Base-by-base conservation (phyloP, 2,329 filamentous ascomycete species). In the Atkinsonella texensis region DNA sequence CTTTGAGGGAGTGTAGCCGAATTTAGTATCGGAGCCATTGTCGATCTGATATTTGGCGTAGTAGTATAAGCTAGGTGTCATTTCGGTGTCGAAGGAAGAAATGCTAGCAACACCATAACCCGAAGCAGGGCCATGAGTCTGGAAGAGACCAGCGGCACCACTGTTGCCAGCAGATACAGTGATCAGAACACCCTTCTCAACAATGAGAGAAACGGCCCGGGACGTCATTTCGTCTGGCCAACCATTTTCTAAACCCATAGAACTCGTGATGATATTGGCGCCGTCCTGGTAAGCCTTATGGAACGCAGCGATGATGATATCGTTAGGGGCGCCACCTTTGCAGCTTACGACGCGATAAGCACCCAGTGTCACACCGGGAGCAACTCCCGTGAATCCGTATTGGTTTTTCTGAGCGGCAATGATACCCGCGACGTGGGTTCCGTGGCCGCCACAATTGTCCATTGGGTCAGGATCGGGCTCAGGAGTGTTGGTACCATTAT, bases 381-480 rank as follows among this genome's bases (percentile, higher is more conserved):
- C 79, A 10, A 73, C 77, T 15, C 80, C 80, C 15, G 74, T 75
- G 58, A 81, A 77, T n/a, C 74, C 74, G 39, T 72, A 72, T 0
- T 68, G 62, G 59, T 80, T 71, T 45, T 65, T 61, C 60, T 81
- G 75, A 1, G 79, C 80, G 2, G 78, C 81, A 44, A 85, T 74
- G 54, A 80, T 83, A 33, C 82, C 81, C 1, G 79, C 72, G 23
- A 81, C 77, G 62, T 81, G 79, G 0, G 76, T 80, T 32, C 81
- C 80, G 62, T 84, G 80, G 2, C 80, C 80, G 2, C 61, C 64
- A 58, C 77, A 80, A 7, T 28, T 2, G 55, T 76, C 76, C 58
- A 76, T 75, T 2, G 79, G 80, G 55, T 79, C 74, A 2, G 63
- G 45, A 55, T 75, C 75, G 1, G 76, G 74, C 0, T 64, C 54